These are phyloP conservation scores for Aspergillus neoniger DNA, from an alignment of 2,329 filamentous ascomycete genomes.

Conservation along the genomic window DNA sequence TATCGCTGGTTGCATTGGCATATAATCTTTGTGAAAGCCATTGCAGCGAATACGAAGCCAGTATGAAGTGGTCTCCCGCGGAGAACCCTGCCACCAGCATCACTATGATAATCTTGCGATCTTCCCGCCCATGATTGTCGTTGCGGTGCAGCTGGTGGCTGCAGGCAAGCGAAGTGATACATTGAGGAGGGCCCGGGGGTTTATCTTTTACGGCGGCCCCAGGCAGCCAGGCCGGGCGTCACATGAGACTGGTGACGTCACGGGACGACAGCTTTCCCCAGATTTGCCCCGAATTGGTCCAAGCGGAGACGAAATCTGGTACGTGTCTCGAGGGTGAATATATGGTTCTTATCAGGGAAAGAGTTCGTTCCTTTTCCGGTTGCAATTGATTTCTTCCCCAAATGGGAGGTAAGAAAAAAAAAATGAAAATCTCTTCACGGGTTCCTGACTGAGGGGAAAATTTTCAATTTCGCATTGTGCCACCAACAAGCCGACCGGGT, in stretches of 20 bases:
- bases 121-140: neutral
- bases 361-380: neutral
- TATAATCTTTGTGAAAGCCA: too few relatives aligned
- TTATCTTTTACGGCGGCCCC: neutral
- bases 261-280: slow-evolving; percentile 15
- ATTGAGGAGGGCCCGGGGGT: neutral
- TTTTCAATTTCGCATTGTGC: neutral
- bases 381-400: neutral
- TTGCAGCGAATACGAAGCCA: neutral
- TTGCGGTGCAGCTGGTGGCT: neutral
- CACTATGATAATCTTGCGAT: neutral
- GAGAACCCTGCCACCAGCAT: too few relatives aligned
- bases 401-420: too few relatives aligned
- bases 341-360: neutral
- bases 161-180: neutral
- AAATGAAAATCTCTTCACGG: neutral
- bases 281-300: slow-evolving; percentile 8
- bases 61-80: neutral
- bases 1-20: too few relatives aligned
- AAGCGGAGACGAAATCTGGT: slow-evolving; percentile 4
- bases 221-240: neutral
- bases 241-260: slow-evolving; percentile 13
- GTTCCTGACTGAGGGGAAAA: neutral
- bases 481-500: neutral
- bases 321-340: too few relatives aligned